A percentile compares a stretch with the other conserved stretches of the same genome.
phyloP scores from a whole-genome alignment of 2,329 filamentous ascomycete genomes.

The Alternaria arborescens region DNA sequence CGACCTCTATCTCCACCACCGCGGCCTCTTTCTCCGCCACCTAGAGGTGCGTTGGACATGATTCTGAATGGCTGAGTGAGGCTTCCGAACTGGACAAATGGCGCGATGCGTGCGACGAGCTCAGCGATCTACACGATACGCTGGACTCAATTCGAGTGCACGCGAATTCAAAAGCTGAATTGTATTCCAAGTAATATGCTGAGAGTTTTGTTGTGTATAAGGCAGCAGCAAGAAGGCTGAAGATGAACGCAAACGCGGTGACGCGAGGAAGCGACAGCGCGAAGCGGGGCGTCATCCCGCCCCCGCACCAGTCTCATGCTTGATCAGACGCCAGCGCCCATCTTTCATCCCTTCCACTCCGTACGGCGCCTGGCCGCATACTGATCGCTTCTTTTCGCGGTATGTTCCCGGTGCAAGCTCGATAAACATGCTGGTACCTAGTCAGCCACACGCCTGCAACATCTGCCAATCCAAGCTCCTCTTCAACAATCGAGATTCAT shows the following conservation, averaged over 20 bases:
- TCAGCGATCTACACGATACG: background rate
- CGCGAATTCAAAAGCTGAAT: background rate
- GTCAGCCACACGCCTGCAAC: background rate
- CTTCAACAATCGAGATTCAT: background rate
- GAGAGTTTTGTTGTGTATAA: background rate
- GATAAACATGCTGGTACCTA: background rate
- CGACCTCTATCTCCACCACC: background rate
- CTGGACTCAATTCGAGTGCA: too few species aligned
- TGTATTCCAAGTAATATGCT: background rate
- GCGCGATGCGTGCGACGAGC: background rate
- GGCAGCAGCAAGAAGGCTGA: slow-evolving; percentile 3
- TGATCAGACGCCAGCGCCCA: background rate
- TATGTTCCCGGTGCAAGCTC: background rate
- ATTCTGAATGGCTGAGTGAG: slow-evolving; percentile 12
- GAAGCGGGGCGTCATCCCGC: slow-evolving; percentile 9
- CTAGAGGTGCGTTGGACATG: slow-evolving; percentile 12
- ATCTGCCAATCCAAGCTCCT: background rate
- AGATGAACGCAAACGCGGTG: background rate
- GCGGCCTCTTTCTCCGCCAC: slow-evolving; percentile 13
- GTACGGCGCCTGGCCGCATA: background rate
- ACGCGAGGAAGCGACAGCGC: slow-evolving; percentile 1
- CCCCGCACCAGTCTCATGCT: background rate
- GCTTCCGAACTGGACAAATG: slow-evolving; percentile 5
- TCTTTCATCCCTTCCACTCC: background rate
- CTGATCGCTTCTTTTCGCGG: background rate